These are phyloP conservation scores for Papiliotrema nemorosa DNA, from an alignment of 1,284 basidiomycete species.

Conservation along the genomic window DNA sequence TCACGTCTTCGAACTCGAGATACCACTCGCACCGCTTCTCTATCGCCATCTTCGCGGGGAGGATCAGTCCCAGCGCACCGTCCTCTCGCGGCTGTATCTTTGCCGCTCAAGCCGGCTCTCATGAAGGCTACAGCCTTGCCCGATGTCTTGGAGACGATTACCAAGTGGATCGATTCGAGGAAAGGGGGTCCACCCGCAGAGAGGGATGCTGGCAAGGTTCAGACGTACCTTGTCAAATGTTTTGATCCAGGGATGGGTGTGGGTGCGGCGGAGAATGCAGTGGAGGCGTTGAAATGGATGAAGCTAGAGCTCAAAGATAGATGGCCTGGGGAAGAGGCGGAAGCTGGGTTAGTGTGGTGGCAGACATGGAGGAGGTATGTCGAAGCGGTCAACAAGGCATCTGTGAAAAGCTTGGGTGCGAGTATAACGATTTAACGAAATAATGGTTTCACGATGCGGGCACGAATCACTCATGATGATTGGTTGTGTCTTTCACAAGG, in stretches of 20 bases:
- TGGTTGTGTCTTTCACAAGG: too few relatives aligned
- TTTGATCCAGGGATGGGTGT: conserved; percentile 58
- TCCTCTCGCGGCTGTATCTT: conserved; percentile 22
- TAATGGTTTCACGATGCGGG: too few relatives aligned
- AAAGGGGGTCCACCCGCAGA: conserved; percentile 57
- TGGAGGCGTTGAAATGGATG: conserved; percentile 75
- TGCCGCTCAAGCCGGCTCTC: conserved; percentile 41
- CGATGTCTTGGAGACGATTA: conserved; percentile 66
- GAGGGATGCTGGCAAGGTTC: conserved; percentile 67
- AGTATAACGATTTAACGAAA: too few relatives aligned
- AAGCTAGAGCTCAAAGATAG: conserved; percentile 30
- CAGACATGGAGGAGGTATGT: conserved; percentile 64
- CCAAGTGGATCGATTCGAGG: conserved; percentile 64
- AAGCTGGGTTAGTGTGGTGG: conserved; percentile 60
- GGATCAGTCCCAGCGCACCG: conserved; percentile 18
- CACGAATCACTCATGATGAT: too few relatives aligned
- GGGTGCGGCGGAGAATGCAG: conserved; percentile 63
- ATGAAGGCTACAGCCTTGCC: conserved; percentile 49
- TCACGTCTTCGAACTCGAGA: conserved; percentile 20
- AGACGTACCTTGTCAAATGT: conserved; percentile 63
- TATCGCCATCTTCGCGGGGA: conserved; percentile 18
- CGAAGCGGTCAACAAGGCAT: conserved; percentile 59
- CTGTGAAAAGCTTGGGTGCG: too few relatives aligned
- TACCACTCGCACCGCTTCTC: conserved; percentile 12
- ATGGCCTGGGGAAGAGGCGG: conserved; percentile 10